Conservation (phyloP, 2,329 filamentous ascomycete genomes). For the Fusarium longipes region DNA sequence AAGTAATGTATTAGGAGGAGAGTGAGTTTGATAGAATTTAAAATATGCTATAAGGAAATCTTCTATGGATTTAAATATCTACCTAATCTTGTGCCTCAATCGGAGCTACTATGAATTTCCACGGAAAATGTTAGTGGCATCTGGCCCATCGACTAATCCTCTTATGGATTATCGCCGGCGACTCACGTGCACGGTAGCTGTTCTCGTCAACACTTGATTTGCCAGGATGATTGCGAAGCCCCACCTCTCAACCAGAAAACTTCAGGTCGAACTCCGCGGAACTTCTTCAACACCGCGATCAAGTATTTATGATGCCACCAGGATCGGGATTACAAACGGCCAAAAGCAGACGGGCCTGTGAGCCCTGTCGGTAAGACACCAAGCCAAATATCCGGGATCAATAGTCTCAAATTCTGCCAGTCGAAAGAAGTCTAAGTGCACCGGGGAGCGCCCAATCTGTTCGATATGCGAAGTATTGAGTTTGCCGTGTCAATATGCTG, state of each 20-base stretch:
- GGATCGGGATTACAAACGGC: neutral
- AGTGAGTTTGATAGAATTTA: too few relatives aligned
- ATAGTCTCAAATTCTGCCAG: neutral
- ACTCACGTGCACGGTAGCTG: too few relatives aligned
- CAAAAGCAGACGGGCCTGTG: slow-evolving; percentile 6
- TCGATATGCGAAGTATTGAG: slow-evolving; percentile 9
- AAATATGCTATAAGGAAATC: too few relatives aligned
- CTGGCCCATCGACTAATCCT: too few relatives aligned
- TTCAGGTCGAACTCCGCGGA: neutral
- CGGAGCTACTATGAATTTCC: too few relatives aligned
- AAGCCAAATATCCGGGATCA: rapidly evolving
- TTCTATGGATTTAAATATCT: too few relatives aligned
- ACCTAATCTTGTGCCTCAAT: too few relatives aligned
- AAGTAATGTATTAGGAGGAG: too few relatives aligned
- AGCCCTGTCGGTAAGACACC: slow-evolving; percentile 7
- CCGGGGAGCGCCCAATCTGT: slow-evolving; percentile 12
- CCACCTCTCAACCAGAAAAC: slow-evolving; percentile 16
- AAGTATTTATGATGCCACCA: neutral
- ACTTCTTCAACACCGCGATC: neutral
- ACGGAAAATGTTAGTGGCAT: too few relatives aligned
- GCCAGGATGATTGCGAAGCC: too few relatives aligned
- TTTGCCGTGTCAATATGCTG: slow-evolving; percentile 1
- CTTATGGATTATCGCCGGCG: too few relatives aligned
- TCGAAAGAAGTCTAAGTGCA: slow-evolving; percentile 20
- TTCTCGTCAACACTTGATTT: too few relatives aligned